Evolutionary conservation across 306 rosid species (phyloP).

Genomic region (Pyrus betulifolia): DNA sequence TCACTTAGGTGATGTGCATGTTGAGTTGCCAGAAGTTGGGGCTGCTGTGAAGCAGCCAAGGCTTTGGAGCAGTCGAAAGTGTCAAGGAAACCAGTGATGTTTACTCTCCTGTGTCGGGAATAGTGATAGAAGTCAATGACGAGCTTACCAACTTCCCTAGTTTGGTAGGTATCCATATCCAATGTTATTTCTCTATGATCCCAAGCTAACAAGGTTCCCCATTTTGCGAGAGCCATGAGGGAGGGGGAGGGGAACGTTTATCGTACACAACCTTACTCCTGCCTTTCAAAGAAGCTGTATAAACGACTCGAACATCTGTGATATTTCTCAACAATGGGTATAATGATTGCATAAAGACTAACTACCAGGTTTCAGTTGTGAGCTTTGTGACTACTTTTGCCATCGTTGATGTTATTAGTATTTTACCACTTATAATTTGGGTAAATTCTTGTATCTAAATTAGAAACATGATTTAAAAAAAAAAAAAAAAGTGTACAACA

Average conservation of each 20-base stretch:
- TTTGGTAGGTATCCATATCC: slow-evolving; percentile 50
- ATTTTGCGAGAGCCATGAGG: fast-evolving
- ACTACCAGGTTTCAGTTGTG: background rate
- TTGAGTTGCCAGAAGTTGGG: slow-evolving; percentile 83
- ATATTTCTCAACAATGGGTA: background rate
- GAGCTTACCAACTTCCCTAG: slow-evolving; percentile 74
- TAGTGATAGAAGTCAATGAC: slow-evolving; percentile 63
- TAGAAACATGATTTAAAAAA: background rate
- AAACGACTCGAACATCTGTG: too few species aligned
- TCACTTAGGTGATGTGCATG: slow-evolving; percentile 91
- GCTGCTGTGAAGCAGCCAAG: slow-evolving; percentile 39
- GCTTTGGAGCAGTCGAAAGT: slow-evolving; percentile 93
- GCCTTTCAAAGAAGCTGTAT: too few species aligned
- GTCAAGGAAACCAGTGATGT: slow-evolving; percentile 97
- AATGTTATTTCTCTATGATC: background rate
- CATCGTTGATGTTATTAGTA: background rate
- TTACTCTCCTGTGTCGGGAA: slow-evolving; percentile 81
- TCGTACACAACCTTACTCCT: fast-evolving
- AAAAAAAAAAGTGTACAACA: background rate
- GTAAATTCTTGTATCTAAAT: too few species aligned
- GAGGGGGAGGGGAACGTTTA: too few species aligned
- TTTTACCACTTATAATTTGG: background rate
- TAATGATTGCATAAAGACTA: background rate
- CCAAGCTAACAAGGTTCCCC: fast-evolving
- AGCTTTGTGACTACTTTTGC: background rate